Evolutionary conservation across 176 grass and related monocot species (phyloP), one percentile per base, ranked within the genome.

Genomic region (Dactylis glomerata): DNA sequence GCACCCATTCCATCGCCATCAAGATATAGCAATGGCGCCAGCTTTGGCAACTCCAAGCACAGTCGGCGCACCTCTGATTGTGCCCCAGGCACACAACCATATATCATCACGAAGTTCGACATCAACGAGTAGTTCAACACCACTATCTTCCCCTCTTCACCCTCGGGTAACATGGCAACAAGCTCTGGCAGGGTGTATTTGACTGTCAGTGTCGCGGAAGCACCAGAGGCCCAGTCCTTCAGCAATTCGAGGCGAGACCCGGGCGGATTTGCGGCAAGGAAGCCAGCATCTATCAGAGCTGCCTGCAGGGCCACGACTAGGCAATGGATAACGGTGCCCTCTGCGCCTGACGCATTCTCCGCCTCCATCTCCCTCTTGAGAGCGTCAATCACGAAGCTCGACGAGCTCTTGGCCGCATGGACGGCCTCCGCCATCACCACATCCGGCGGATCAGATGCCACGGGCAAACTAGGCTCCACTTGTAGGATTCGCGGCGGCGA

Each of bases 41-140:
- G 50, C 81, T 84, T 89, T 46, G 81, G 44, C 75, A 90, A 56
- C 85, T 92, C 85, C 55, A 96, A 69, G 75, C 89, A 96, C 81
- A 96, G 81, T 56, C 91, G 74, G 32, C 82, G 55, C 40, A 85
- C 78, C 75, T 88, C 89, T 24, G 84, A 58, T 32, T 45, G 38
- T 23, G 49, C 76, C 70, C 87, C 89, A 0, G 27, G 88, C 5
- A 99, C 69, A 69, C 78, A 82, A 28, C 90, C 84, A 38, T 96
- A 99, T 3, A 92, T 75, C 15, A 89, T 92, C 28, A 90, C 67
- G 31, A 81, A 91, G 85, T 89, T 92, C 16, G 65, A 65, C 77
- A 96, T 86, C 69, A 91, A 27, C 20, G 85, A 92, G 77, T 79
- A 92, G 50, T 84, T 99, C 75, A 99, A 54, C 24, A 92, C 83